Conservation (phyloP, 2,329 filamentous ascomycete genomes). For the Apiospora phragmitis region DNA sequence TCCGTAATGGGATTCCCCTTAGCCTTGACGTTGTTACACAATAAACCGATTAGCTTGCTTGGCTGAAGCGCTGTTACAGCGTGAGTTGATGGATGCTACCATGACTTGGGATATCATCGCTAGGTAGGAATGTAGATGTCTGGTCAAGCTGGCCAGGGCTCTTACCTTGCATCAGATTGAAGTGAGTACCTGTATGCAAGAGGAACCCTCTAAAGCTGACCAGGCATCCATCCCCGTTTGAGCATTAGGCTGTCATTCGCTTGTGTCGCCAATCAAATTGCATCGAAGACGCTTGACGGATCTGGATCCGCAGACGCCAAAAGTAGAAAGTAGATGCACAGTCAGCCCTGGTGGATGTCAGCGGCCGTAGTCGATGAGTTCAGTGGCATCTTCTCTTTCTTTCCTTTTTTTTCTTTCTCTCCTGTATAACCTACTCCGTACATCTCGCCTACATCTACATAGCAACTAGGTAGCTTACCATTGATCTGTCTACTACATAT, state of each 20-base stretch:
- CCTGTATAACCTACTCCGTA: not conserved
- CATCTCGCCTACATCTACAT: not conserved
- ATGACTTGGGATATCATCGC: not conserved
- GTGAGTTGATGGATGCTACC: not conserved
- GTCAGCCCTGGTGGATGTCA: not conserved
- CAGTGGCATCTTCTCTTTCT: not conserved
- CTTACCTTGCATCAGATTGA: not conserved
- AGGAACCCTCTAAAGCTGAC: too few relatives aligned
- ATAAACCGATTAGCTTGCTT: not conserved
- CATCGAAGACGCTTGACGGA: not conserved
- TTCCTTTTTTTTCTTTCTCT: not conserved
- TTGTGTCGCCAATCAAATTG: not conserved
- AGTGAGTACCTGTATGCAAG: not conserved
- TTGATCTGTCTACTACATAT: not conserved
- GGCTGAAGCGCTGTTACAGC: not conserved
- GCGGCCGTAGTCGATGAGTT: not conserved
- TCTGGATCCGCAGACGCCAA: not conserved
- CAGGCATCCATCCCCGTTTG: not conserved
- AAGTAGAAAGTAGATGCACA: conserved; percentile 1
- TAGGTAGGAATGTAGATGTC: not conserved
- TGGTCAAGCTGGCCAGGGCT: not conserved
- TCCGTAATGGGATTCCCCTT: not conserved
- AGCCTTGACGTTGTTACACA: not conserved
- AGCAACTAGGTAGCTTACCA: not conserved
- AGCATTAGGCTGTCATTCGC: not conserved